Percentiles rank a stretch among this genome's conserved stretches.
These are phyloP conservation scores for Phytophthora melonis DNA, from an alignment of 352 stramenopile species.

Conservation along the genomic window DNA sequence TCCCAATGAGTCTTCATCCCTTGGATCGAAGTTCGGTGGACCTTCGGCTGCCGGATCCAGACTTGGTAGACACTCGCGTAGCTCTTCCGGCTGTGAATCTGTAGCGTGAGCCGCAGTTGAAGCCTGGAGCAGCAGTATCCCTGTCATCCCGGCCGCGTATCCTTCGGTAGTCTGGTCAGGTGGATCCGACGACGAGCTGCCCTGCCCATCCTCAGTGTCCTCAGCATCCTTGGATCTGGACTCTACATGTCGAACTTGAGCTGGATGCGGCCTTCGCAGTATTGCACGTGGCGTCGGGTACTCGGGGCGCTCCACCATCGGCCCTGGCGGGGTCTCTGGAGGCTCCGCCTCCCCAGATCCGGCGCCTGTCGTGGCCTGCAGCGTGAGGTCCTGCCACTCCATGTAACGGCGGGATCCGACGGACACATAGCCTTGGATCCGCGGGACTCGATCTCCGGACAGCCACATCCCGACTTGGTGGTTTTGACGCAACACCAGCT, in stretches of 20 bases:
- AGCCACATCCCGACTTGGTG: constrained; percentile 13
- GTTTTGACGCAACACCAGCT: background rate
- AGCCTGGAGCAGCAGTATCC: no score
- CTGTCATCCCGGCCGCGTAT: background rate
- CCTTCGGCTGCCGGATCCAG: no score
- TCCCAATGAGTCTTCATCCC: no score
- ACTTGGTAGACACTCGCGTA: no score
- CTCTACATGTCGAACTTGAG: background rate
- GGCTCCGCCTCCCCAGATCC: background rate
- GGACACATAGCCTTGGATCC: constrained; percentile 16
- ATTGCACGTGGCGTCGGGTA: background rate
- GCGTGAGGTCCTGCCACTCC: constrained; percentile 24
- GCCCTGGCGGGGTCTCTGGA: background rate
- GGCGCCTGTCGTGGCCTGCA: background rate
- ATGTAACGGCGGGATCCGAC: background rate
- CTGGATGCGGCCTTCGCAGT: background rate
- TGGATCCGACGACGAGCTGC: background rate
- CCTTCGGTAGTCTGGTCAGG: background rate
- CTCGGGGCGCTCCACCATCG: background rate
- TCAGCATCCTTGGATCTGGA: background rate
- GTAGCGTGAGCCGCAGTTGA: no score
- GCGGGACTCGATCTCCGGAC: constrained; percentile 3
- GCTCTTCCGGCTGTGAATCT: no score
- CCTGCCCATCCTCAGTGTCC: background rate
- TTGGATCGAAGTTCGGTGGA: no score